Evolutionary conservation across 129 eudicot species (phyloP).

Genomic region (Rutidosis leptorrhynchoides): DNA sequence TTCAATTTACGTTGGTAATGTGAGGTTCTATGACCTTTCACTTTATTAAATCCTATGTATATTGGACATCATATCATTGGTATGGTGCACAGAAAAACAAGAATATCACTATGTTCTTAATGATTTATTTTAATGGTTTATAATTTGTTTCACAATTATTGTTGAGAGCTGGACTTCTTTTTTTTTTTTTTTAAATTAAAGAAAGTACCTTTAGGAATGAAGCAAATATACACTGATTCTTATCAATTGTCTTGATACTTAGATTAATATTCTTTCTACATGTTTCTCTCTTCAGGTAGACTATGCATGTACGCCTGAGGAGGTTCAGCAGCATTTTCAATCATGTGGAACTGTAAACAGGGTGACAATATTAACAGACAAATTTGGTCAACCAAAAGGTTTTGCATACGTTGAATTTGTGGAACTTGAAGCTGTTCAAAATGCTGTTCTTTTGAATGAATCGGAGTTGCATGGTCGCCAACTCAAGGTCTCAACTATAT

Average conservation of each 20-base stretch:
- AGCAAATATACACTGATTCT: neutral
- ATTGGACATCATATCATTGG: slow-evolving; percentile 9
- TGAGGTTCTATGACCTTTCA: slow-evolving; percentile 47
- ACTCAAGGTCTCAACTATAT: slow-evolving; percentile 54
- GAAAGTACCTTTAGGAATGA: neutral
- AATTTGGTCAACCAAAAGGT: slow-evolving; percentile 91
- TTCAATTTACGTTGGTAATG: slow-evolving; percentile 89
- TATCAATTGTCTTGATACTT: slow-evolving; percentile 8
- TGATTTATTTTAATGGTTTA: neutral
- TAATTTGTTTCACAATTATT: neutral
- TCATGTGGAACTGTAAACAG: slow-evolving; percentile 83
- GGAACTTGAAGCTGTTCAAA: slow-evolving; percentile 74
- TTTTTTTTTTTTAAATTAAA: neutral
- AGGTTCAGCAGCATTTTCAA: slow-evolving; percentile 88
- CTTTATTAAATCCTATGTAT: slow-evolving; percentile 17
- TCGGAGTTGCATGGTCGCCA: slow-evolving; percentile 95
- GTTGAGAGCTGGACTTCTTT: neutral
- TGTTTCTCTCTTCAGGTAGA: slow-evolving; percentile 57
- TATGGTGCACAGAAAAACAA: neutral
- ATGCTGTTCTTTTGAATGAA: slow-evolving; percentile 68
- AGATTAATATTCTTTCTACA: slow-evolving; percentile 7
- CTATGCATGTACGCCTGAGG: slow-evolving; percentile 95
- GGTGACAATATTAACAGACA: slow-evolving; percentile 85
- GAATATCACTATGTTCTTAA: neutral
- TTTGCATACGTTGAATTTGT: slow-evolving; percentile 87